Conservation (phyloP, 78 protist genomes). For the Dictyostelium intermedium region DNA sequence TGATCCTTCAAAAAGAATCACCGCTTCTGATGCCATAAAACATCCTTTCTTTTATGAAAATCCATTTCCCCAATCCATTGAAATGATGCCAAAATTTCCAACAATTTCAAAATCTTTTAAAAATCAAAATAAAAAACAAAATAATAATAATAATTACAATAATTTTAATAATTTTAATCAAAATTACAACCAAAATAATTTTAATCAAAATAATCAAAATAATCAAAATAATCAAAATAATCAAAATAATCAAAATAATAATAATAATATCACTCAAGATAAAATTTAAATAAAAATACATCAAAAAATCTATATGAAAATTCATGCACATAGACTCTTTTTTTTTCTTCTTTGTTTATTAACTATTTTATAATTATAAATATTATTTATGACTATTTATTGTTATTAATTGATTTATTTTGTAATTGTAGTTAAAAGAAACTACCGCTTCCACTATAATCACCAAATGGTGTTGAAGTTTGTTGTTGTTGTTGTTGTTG, state of each 20-base stretch:
- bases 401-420: background rate
- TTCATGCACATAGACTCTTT: background rate
- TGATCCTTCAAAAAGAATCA: conserved; percentile 72
- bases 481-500: background rate
- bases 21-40: conserved; percentile 51
- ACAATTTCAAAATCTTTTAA: background rate
- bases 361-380: background rate
- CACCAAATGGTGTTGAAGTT: conserved; percentile 12
- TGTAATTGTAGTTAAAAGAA: background rate
- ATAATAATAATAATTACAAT: background rate
- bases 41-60: conserved; percentile 79
- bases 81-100: conserved; percentile 78
- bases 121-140: background rate
- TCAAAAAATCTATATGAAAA: background rate
- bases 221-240: background rate
- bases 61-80: conserved; percentile 65
- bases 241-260: background rate
- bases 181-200: background rate
- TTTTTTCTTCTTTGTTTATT: background rate
- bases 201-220: background rate
- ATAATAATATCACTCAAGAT: background rate
- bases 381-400: background rate
- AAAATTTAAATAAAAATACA: background rate
- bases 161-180: background rate
- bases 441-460: background rate